Base-by-base conservation (phyloP, 192 early-diverging fungal species). In the Jimgerdemannia lactiflua region DNA sequence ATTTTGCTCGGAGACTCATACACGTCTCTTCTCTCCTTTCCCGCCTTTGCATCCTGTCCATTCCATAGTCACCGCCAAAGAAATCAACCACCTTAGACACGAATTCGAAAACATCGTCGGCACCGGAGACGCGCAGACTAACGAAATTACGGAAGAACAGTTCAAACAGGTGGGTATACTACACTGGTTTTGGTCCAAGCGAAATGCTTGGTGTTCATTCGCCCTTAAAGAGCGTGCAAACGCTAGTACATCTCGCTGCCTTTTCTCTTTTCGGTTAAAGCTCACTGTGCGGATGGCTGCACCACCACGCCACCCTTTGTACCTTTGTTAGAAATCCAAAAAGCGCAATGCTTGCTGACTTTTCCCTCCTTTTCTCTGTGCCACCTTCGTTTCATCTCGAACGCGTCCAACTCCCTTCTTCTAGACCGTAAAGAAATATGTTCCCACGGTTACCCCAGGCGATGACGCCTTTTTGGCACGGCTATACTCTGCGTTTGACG, bases 401-500 rank as follows among this genome's bases (percentile, higher is more conserved):
- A 43, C 63, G 43, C 29, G 29, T 29, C 29, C 29, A 29, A 64
- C 42, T 43, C 39, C 40, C 65, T 69, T 42, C 59, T 73, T 42
- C 59, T 73, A 90, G 89, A 84, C 87, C 7, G 80, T 90, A 3
- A 78, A 82, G 74, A 85, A 85, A 40, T 86, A 86, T 75, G 83
- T 91, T 3, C 81, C 77, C 68, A 75, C 71, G 85, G 88, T 90
- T 72, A 90, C 78, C 67, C 85, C 75, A 75, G 79, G 72, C 77
- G 92, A 81, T 76, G 92, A 92, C 78, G 78, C 93, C 9, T 94
- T 94, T 79, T 75, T 94, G 72, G 91, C 91, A 74, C 83, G 93
- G 64, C 76, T 94, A 8, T 94, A 92, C 78, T 88, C 92, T 64
- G 92, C 93, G 14, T 94, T 94, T 79, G 93, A 94, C 70, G 82